phyloP scores from a whole-genome alignment of 345 rosid species.

The Aquilaria malaccensis region DNA sequence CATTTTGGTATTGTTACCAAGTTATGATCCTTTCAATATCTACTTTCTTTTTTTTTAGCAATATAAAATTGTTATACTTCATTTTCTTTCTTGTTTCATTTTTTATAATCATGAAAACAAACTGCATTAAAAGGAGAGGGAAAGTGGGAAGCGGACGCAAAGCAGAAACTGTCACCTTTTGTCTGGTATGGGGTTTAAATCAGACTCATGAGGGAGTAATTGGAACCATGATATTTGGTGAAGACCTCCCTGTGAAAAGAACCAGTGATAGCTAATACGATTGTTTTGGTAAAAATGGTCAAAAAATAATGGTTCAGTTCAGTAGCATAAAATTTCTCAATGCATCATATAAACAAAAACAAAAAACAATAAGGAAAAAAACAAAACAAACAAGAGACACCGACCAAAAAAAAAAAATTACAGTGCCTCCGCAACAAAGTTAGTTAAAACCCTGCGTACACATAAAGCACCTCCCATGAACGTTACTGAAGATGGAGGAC shows the following conservation, averaged over 20 bases:
- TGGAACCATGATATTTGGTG: slow-evolving; percentile 94
- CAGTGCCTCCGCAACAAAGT: no score
- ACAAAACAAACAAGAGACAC: no score
- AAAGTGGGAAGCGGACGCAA: neutral
- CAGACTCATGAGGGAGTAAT: slow-evolving; percentile 83
- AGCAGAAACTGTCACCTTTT: slow-evolving; percentile 44
- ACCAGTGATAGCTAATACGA: slow-evolving; percentile 4
- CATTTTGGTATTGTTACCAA: slow-evolving; percentile 5
- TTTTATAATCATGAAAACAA: neutral
- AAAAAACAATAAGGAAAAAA: no score
- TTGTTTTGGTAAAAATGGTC: neutral
- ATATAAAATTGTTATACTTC: neutral
- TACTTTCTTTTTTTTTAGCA: no score
- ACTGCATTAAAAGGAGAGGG: neutral
- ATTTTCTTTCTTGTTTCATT: neutral
- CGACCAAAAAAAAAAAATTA: no score
- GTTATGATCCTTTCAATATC: no score
- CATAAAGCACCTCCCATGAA: no score
- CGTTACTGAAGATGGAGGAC: no score
- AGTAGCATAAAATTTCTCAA: no score
- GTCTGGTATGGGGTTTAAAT: slow-evolving; percentile 57
- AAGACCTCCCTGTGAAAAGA: slow-evolving; percentile 64
- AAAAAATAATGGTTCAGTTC: no score
- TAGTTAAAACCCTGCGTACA: no score
- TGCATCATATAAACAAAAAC: no score